Conservation (phyloP, 2,329 filamentous ascomycete species). For the Epichloe hybrida region DNA sequence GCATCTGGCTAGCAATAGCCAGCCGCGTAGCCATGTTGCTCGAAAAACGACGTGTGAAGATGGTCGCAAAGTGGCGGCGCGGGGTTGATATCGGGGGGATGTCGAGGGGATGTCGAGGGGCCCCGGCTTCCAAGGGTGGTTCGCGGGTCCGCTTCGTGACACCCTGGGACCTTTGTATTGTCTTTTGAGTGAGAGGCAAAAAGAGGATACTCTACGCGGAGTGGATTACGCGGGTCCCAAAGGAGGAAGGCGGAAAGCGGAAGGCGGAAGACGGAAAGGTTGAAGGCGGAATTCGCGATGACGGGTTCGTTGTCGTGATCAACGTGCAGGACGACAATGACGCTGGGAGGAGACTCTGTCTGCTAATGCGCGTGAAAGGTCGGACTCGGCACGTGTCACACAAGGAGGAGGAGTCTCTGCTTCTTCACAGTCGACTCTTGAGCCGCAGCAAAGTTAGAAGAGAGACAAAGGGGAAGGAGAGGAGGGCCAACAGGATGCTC, state of each 20-base stretch:
- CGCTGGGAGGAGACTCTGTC: too few relatives aligned
- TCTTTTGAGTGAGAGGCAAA: neutral
- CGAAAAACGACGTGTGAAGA: neutral
- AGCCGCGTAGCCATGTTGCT: conserved; percentile 21
- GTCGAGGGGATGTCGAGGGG: neutral
- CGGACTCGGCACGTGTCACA: neutral
- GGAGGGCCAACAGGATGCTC: neutral
- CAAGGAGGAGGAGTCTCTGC: neutral
- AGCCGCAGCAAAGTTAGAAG: neutral
- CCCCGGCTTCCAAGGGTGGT: neutral
- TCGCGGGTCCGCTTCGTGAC: neutral
- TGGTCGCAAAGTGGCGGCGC: neutral
- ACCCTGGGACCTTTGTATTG: neutral
- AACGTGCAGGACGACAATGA: neutral
- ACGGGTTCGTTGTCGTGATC: neutral
- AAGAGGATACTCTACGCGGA: neutral
- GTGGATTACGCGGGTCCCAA: neutral
- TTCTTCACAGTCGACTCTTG: neutral
- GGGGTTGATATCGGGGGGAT: neutral
- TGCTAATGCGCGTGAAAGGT: too few relatives aligned
- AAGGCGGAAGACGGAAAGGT: neutral
- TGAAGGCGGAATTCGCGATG: neutral
- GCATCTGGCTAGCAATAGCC: conserved; percentile 31
- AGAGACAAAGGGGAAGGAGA: neutral
- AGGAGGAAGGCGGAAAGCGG: neutral